Evolutionary conservation across 306 rosid genomes (phyloP).

Genomic region (Casuarina glauca): DNA sequence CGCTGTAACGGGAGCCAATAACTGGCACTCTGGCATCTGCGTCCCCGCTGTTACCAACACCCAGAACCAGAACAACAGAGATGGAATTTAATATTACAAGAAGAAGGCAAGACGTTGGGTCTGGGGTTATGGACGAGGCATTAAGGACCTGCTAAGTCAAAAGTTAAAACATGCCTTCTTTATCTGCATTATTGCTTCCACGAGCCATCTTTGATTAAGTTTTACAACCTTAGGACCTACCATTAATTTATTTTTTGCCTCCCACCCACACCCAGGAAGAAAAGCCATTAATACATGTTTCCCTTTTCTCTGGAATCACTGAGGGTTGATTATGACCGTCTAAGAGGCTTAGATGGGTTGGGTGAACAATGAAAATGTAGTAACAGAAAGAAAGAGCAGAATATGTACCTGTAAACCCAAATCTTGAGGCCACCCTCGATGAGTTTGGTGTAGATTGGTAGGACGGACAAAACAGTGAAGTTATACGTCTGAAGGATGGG

Average conservation of each 20-base stretch:
- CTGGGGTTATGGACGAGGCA: not conserved
- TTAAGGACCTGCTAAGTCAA: not conserved
- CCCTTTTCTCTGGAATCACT: no score
- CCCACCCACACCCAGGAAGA: not conserved
- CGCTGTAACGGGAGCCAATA: slow-evolving; percentile 52
- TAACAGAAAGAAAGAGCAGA: not conserved
- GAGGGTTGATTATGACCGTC: no score
- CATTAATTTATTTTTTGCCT: no score
- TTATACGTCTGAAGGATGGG: slow-evolving; percentile 43
- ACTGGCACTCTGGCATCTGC: slow-evolving; percentile 58
- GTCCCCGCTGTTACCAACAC: slow-evolving; percentile 45
- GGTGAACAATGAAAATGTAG: no score
- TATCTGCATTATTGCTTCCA: not conserved
- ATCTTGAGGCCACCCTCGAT: slow-evolving; percentile 52
- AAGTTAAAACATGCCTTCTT: not conserved
- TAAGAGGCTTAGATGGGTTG: not conserved
- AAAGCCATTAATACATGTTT: not conserved
- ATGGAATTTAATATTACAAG: not conserved
- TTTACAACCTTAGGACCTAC: not conserved
- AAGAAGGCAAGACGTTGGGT: not conserved
- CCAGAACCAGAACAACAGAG: slow-evolving; percentile 1
- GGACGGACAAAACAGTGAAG: slow-evolving; percentile 46
- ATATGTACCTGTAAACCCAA: slow-evolving; percentile 56
- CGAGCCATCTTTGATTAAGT: not conserved
- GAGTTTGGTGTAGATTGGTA: slow-evolving; percentile 59